These are phyloP conservation scores for Mortierella sp. DNA, from an alignment of 371 early-diverging fungal species.

Conservation along the genomic window DNA sequence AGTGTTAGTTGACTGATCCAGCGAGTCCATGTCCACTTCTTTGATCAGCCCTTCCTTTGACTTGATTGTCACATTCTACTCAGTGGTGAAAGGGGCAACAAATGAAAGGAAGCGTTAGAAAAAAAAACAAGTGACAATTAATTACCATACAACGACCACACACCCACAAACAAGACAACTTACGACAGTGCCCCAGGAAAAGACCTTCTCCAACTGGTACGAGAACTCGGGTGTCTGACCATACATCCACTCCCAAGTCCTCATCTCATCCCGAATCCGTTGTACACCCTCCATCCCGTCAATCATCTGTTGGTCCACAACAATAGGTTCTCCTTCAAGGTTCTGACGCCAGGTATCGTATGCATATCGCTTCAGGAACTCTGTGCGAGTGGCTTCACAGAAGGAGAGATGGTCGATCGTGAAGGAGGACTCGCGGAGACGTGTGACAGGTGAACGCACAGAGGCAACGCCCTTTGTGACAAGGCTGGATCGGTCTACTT, in stretches of 20 bases:
- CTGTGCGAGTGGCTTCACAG: conserved; percentile 79
- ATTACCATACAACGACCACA: neutral
- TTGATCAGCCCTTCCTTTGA: conserved; percentile 43
- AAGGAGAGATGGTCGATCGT: conserved; percentile 88
- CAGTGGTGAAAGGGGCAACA: neutral
- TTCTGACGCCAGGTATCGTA: conserved; percentile 51
- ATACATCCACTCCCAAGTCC: conserved; percentile 92
- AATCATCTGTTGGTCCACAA: conserved; percentile 58
- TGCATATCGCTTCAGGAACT: conserved; percentile 73
- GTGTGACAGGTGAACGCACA: conserved; percentile 90
- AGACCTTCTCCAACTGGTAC: conserved; percentile 65
- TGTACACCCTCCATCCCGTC: conserved; percentile 54
- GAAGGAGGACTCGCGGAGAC: conserved; percentile 83
- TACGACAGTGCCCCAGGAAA: conserved; percentile 77
- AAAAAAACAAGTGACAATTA: conserved; percentile 64
- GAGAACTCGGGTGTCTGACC: conserved; percentile 95
- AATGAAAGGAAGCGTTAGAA: conserved; percentile 14
- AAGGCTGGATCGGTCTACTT: conserved; percentile 55
- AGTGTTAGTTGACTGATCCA: conserved; percentile 8
- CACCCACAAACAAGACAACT: conserved; percentile 29
- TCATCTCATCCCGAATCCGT: conserved; percentile 62
- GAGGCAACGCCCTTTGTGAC: conserved; percentile 90
- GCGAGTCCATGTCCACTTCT: conserved; percentile 23
- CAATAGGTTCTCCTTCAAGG: conserved; percentile 52
- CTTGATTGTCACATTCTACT: conserved; percentile 28